Evolutionary conservation across 768 basidiomycete genomes (phyloP).

Genomic region (Kwoniella botswanensis): DNA sequence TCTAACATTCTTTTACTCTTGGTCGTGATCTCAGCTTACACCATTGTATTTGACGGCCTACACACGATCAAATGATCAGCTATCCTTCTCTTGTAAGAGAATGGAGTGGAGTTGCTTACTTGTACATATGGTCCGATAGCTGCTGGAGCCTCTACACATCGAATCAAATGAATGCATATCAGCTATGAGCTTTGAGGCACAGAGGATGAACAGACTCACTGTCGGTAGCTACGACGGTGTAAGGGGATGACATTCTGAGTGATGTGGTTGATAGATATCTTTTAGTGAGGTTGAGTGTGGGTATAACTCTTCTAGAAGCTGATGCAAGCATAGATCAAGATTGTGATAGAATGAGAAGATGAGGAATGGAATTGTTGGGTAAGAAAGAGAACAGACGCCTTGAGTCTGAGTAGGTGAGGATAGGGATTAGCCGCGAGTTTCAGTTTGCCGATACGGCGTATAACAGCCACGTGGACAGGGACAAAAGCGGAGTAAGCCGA

Average conservation of each 20-base stretch:
- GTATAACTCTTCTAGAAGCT: slow-evolving; percentile 8
- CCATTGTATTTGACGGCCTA: slow-evolving; percentile 81
- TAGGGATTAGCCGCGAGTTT: too few relatives aligned
- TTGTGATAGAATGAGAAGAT: neutral
- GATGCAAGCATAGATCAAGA: slow-evolving; percentile 3
- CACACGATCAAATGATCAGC: slow-evolving; percentile 12
- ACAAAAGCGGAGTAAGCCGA: neutral
- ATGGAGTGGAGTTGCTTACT: slow-evolving; percentile 25
- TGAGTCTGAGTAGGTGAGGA: too few relatives aligned
- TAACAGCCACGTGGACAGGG: neutral
- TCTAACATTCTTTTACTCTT: neutral
- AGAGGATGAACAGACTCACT: slow-evolving; percentile 37
- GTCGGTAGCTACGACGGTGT: slow-evolving; percentile 55
- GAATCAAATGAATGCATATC: too few relatives aligned
- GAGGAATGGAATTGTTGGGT: neutral
- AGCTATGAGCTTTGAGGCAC: neutral
- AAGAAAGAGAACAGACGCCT: too few relatives aligned
- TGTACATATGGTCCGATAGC: slow-evolving; percentile 67
- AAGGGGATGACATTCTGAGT: slow-evolving; percentile 50
- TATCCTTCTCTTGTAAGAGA: neutral
- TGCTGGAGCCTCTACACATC: slow-evolving; percentile 54
- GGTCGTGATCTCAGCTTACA: slow-evolving; percentile 35
- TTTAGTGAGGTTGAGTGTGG: neutral
- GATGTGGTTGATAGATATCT: slow-evolving; percentile 8
- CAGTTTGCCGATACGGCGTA: too few relatives aligned